Conservation (phyloP, 371 early-diverging fungal genomes). For the Apophysomyces variabilis region DNA sequence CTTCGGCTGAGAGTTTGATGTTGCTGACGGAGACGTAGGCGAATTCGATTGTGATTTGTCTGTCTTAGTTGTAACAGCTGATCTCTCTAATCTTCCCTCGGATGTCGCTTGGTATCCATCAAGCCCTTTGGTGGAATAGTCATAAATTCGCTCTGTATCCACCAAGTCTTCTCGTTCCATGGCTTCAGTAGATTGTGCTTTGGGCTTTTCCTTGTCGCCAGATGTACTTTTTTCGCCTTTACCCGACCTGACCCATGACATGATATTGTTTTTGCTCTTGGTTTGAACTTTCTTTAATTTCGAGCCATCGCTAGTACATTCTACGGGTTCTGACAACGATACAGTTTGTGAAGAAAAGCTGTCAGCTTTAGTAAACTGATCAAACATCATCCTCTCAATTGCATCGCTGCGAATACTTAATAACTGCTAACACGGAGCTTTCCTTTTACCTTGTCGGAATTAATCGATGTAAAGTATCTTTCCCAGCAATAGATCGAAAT, state of each 20-base stretch:
- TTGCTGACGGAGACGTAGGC: not conserved
- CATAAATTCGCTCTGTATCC: slow-evolving; percentile 32
- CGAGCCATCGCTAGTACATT: slow-evolving; percentile 1
- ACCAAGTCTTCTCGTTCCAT: slow-evolving; percentile 6
- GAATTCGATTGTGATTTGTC: not conserved
- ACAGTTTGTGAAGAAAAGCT: slow-evolving; percentile 11
- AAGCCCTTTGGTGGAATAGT: slow-evolving; percentile 31
- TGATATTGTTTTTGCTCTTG: slow-evolving; percentile 15
- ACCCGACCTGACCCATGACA: slow-evolving; percentile 31
- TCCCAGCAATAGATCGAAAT: slow-evolving; percentile 57
- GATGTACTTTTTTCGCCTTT: slow-evolving; percentile 13
- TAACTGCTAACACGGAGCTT: not conserved
- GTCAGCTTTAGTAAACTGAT: slow-evolving; percentile 40
- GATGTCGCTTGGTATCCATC: not conserved
- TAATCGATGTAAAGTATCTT: slow-evolving; percentile 58
- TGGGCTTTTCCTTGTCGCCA: slow-evolving; percentile 5
- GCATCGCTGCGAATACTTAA: slow-evolving; percentile 46
- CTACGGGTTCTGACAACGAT: slow-evolving; percentile 15
- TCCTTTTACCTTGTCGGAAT: slow-evolving; percentile 59
- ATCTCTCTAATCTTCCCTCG: not conserved
- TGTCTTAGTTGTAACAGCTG: not conserved
- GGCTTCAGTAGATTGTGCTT: not conserved
- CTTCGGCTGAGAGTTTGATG: slow-evolving; percentile 9
- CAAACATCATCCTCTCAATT: slow-evolving; percentile 58
- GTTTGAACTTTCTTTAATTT: slow-evolving; percentile 7